Evolutionary conservation across 768 basidiomycete species (phyloP).

Genomic region (Suillus subaureus): DNA sequence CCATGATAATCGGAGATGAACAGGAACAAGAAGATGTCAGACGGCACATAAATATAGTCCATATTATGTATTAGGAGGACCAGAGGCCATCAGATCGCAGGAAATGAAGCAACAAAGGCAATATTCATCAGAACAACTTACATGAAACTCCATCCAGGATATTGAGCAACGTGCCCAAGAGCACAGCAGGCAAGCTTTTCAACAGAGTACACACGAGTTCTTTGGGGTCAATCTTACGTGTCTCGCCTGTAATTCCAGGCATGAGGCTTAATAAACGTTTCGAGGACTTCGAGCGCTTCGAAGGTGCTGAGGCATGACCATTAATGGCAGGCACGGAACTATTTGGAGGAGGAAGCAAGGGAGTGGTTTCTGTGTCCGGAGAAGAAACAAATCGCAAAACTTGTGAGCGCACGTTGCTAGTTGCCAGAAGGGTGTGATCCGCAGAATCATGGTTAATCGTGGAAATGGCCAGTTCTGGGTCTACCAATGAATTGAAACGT

Average conservation of each 20-base stretch:
- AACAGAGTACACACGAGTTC: slow-evolving; percentile 20
- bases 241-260: not conserved
- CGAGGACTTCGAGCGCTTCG: not conserved
- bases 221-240: slow-evolving; percentile 3
- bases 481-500: slow-evolving; percentile 2
- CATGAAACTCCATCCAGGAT: slow-evolving; percentile 93
- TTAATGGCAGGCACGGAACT: not conserved
- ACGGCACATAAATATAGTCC: not conserved
- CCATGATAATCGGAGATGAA: not conserved
- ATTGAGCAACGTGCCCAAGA: slow-evolving; percentile 84
- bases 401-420: not conserved
- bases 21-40: not conserved
- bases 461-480: not conserved
- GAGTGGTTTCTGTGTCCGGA: not conserved
- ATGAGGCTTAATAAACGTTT: slow-evolving; percentile 2
- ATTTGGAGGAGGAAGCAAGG: slow-evolving; percentile 1
- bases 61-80: slow-evolving; percentile 9
- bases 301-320: not conserved
- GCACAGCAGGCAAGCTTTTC: slow-evolving; percentile 74
- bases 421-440: not conserved
- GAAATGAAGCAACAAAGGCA: slow-evolving; percentile 1
- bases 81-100: slow-evolving; percentile 5
- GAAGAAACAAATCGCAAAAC: not conserved
- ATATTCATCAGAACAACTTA: slow-evolving; percentile 38
- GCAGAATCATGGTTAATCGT: not conserved